These are phyloP conservation scores for Suillus placidus DNA, from an alignment of 768 basidiomycete genomes.

Conservation along the genomic window DNA sequence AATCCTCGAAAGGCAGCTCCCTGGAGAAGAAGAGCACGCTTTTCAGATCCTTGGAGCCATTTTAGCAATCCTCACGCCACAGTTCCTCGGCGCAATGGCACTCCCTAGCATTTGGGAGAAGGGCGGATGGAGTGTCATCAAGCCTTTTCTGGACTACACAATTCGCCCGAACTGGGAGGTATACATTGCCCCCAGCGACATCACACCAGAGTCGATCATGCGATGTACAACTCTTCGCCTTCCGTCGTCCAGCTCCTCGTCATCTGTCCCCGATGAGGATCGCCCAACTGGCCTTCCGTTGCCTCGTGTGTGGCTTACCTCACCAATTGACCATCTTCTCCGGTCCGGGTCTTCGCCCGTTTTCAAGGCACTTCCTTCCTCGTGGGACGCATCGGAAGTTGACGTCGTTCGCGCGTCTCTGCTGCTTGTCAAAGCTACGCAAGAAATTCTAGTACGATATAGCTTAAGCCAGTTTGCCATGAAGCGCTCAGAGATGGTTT, in stretches of 20 bases:
- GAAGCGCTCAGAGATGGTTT: slow-evolving; percentile 44
- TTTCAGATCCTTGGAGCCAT: slow-evolving; percentile 37
- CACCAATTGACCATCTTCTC: slow-evolving; percentile 76
- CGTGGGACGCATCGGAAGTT: slow-evolving; percentile 80
- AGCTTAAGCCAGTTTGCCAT: slow-evolving; percentile 40
- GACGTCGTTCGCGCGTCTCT: slow-evolving; percentile 75
- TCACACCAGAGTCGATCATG: slow-evolving; percentile 58
- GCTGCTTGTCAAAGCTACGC: slow-evolving; percentile 55
- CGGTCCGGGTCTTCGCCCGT: slow-evolving; percentile 75
- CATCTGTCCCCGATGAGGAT: slow-evolving; percentile 25
- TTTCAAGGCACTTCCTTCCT: slow-evolving; percentile 63
- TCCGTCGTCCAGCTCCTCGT: slow-evolving; percentile 16
- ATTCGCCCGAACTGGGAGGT: slow-evolving; percentile 44
- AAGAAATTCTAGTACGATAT: slow-evolving; percentile 47
- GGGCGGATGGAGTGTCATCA: slow-evolving; percentile 43
- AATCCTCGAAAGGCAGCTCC: slow-evolving; percentile 56
- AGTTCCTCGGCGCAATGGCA: slow-evolving; percentile 24
- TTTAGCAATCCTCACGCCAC: slow-evolving; percentile 22
- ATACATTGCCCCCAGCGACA: slow-evolving; percentile 52
- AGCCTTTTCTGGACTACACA: slow-evolving; percentile 61
- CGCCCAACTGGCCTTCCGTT: slow-evolving; percentile 46
- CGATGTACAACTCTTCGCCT: slow-evolving; percentile 57
- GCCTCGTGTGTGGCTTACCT: slow-evolving; percentile 65
- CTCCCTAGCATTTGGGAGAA: slow-evolving; percentile 51
- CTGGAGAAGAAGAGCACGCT: slow-evolving; percentile 75